Conservation (phyloP, 176 grass and related monocot species). For the Calamus simplicifolius region DNA sequence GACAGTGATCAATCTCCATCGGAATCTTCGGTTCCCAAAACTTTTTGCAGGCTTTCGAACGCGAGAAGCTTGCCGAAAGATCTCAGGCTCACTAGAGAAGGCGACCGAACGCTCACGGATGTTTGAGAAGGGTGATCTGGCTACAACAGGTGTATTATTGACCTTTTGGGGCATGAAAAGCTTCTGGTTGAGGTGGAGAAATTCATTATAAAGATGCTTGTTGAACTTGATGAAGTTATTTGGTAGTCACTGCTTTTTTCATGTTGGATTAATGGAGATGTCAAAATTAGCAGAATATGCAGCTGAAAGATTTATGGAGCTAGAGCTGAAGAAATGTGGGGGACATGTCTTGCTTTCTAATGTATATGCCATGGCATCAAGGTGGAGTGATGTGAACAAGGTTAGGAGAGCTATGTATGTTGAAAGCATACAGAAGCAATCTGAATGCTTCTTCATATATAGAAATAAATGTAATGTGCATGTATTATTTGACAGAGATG, state of each 20-base stretch:
- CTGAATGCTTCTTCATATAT: slow-evolving; percentile 82
- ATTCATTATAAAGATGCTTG: slow-evolving; percentile 71
- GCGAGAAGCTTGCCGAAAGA: too few relatives aligned
- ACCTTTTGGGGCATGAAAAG: slow-evolving; percentile 77
- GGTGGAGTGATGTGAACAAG: slow-evolving; percentile 65
- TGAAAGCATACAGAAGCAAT: slow-evolving; percentile 46
- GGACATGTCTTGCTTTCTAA: slow-evolving; percentile 85
- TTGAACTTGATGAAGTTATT: slow-evolving; percentile 56
- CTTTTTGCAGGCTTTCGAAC: too few relatives aligned
- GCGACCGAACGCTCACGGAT: too few relatives aligned
- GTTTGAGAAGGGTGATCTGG: too few relatives aligned
- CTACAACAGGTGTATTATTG: slow-evolving; percentile 86
- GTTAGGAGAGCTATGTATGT: slow-evolving; percentile 38
- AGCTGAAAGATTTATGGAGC: slow-evolving; percentile 51
- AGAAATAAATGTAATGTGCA: slow-evolving; percentile 66
- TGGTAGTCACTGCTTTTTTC: slow-evolving; percentile 83
- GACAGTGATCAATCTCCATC: too few relatives aligned
- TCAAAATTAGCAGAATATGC: slow-evolving; percentile 57
- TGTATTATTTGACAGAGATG: slow-evolving; percentile 62
- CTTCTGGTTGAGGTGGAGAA: slow-evolving; percentile 43
- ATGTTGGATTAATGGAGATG: slow-evolving; percentile 44
- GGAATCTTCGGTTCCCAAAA: too few relatives aligned
- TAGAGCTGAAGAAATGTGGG: slow-evolving; percentile 43
- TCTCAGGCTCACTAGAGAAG: too few relatives aligned
- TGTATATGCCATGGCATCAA: slow-evolving; percentile 69